Evolutionary conservation across 179 eudicot species (phyloP).

Genomic region (Corrigiola litoralis): DNA sequence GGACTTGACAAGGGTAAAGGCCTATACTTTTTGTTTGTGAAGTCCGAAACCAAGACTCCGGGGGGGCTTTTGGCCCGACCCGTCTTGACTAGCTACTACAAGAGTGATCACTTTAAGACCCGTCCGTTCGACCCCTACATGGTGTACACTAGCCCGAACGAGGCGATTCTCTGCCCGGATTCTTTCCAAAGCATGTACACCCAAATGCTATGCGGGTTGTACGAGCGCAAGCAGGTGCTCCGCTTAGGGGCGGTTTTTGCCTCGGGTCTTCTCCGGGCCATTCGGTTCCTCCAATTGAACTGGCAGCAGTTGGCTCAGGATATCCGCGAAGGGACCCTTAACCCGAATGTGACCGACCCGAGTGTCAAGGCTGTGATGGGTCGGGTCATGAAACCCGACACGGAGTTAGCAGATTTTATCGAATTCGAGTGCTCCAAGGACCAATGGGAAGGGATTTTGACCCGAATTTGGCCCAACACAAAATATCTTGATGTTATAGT

Average conservation of each 20-base stretch:
- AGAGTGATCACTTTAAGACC: constrained; percentile 56
- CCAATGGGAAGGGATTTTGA: constrained; percentile 59
- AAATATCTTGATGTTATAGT: constrained; percentile 65
- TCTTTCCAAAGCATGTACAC: constrained; percentile 63
- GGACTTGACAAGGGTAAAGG: constrained; percentile 64
- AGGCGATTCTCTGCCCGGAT: constrained; percentile 55
- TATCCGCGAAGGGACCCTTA: constrained; percentile 38
- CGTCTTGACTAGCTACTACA: constrained; percentile 60
- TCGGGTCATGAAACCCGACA: constrained; percentile 33
- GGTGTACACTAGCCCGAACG: constrained; percentile 58
- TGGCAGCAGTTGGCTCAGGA: constrained; percentile 44
- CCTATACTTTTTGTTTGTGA: constrained; percentile 55
- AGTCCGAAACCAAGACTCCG: constrained; percentile 55
- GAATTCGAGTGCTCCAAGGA: constrained; percentile 28
- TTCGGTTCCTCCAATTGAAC: constrained; percentile 57
- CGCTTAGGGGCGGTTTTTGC: constrained; percentile 64
- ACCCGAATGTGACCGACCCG: constrained; percentile 35
- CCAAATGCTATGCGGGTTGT: constrained; percentile 59
- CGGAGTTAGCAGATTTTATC: constrained; percentile 34
- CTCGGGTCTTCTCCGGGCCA: constrained; percentile 64
- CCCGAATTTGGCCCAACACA: constrained; percentile 73
- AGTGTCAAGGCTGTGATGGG: constrained; percentile 27
- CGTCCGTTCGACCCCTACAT: constrained; percentile 56
- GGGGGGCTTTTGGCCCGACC: constrained; percentile 65
- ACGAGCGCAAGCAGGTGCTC: constrained; percentile 42